phyloP scores from a whole-genome alignment of 106 monocot genomes.

The Posidonia australis region DNA sequence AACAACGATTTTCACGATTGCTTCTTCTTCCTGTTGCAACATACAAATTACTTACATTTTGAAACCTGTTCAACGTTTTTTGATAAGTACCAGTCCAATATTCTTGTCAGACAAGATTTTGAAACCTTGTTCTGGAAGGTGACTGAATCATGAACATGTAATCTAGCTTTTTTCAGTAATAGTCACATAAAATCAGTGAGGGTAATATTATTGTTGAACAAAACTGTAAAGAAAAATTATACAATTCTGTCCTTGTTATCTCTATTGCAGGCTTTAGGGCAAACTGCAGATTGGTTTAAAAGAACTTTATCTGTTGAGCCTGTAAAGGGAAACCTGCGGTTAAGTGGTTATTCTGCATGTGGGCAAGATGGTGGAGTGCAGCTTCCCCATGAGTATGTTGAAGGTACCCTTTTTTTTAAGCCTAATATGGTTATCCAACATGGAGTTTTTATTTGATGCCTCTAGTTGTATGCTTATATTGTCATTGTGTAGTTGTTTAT shows the following conservation, averaged over 20 bases:
- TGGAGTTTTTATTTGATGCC: background rate
- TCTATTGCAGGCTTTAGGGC: slow-evolving; percentile 57
- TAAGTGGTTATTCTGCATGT: slow-evolving; percentile 99
- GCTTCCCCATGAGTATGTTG: slow-evolving; percentile 88
- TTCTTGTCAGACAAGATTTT: too few relatives aligned
- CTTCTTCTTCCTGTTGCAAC: too few relatives aligned
- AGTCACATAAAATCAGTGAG: too few relatives aligned
- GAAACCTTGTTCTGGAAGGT: too few relatives aligned
- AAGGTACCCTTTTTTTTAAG: slow-evolving; percentile 35
- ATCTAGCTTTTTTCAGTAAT: too few relatives aligned
- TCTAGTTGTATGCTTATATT: background rate
- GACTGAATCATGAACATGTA: too few relatives aligned
- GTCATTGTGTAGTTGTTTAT: background rate
- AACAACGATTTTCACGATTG: too few relatives aligned
- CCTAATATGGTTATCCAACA: background rate
- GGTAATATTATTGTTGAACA: too few relatives aligned
- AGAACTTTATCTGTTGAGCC: slow-evolving; percentile 83
- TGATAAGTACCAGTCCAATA: too few relatives aligned
- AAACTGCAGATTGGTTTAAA: slow-evolving; percentile 92
- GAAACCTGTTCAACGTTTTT: too few relatives aligned
- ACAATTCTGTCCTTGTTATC: background rate
- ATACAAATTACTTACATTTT: too few relatives aligned
- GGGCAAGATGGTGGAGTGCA: slow-evolving; percentile 99
- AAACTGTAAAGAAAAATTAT: too few relatives aligned
- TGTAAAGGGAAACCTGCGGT: slow-evolving; percentile 83